Base-by-base conservation (phyloP, 257 asterid genomes). In the Oldenlandia corymbosa region DNA sequence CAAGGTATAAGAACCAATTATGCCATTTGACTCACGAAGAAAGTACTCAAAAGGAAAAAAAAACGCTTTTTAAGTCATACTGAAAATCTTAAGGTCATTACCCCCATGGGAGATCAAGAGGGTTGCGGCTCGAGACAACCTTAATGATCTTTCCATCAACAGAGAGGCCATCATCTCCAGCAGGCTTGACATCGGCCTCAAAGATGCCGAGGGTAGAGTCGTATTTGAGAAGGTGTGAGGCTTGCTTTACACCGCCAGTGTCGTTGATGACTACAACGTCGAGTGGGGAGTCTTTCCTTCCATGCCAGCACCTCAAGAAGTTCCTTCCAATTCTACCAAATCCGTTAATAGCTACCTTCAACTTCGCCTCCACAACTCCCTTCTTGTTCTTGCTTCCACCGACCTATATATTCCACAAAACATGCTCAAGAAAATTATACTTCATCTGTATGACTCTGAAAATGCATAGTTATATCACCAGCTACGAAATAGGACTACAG, bases 171-270 rank as follows among this genome's bases (percentile, higher is more conserved):
- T 78, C 67, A n/a, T 74, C 71, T 42, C 96, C 96, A 1, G 68
- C 86, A 0, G 97, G 95, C 72, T 92, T 79, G 66, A 92, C 98
- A 8, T 83, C 88, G 17, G 98, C 97, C 3, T 85, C 89, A 39
- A 92, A 92, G 78, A 81, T 92, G 34, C 98, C 97, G 42, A 88
- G 98, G n/a, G 79, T 92, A 62, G 98, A 92, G 80, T 92, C 98
- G 67, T 92, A 92, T 50, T 91, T 92, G 78, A 92, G 93, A 68
- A 92, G 97, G 85, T 92, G 97, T 58, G 97, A 83, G 37, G 98
- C 98, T 71, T 92, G 98, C 70, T 87, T 92, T n/a, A 89, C 93
- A 43, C 98, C 98, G 0, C 98, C 97, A 13, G 93, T 83, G 87
- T 92, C 98, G 70, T 92, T 92, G 51, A 92, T 76, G 78, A 83